Percentiles rank a stretch among this genome's conserved stretches.
phyloP scores from a whole-genome alignment of 306 rosid species.

The Potentilla sterilis region DNA sequence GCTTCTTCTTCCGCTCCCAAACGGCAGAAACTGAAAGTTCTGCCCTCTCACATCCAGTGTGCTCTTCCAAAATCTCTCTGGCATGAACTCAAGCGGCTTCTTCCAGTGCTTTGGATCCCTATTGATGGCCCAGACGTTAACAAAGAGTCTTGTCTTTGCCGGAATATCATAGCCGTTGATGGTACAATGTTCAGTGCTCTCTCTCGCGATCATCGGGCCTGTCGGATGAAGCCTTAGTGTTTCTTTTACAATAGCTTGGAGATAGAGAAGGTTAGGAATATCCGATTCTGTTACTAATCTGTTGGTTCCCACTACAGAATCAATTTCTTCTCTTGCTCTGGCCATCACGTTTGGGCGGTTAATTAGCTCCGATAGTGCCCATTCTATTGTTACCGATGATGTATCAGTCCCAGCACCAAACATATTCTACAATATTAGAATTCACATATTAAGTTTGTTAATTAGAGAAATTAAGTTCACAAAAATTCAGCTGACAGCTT shows the following conservation, averaged over 20 bases:
- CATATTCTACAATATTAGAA: background rate
- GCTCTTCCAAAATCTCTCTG: conserved; percentile 56
- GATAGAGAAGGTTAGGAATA: conserved; percentile 51
- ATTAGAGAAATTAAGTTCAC: no score
- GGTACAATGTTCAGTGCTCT: conserved; percentile 39
- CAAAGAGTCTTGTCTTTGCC: conserved; percentile 50
- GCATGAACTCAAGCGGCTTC: conserved; percentile 63
- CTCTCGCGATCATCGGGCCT: conserved; percentile 60
- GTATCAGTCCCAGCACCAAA: conserved; percentile 3
- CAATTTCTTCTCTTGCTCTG: background rate
- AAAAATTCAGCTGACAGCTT: no score
- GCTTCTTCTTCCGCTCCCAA: conserved; percentile 86
- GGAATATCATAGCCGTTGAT: conserved; percentile 61
- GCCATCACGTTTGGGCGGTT: background rate
- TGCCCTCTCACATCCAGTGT: conserved; percentile 52
- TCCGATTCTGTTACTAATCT: conserved; percentile 61
- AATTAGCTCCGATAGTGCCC: conserved; percentile 52
- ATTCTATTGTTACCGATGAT: conserved; percentile 18
- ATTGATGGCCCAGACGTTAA: conserved; percentile 72
- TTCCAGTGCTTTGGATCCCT: conserved; percentile 73
- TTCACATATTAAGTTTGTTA: background rate
- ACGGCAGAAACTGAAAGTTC: conserved; percentile 44
- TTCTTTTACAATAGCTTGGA: conserved; percentile 74
- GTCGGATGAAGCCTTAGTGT: conserved; percentile 79
- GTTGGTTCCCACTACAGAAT: conserved; percentile 31